Percentiles rank a stretch among this genome's conserved stretches.
Conservation (phyloP, 805 yeast genomes). For the Ogataea nakhonphanomensis region DNA sequence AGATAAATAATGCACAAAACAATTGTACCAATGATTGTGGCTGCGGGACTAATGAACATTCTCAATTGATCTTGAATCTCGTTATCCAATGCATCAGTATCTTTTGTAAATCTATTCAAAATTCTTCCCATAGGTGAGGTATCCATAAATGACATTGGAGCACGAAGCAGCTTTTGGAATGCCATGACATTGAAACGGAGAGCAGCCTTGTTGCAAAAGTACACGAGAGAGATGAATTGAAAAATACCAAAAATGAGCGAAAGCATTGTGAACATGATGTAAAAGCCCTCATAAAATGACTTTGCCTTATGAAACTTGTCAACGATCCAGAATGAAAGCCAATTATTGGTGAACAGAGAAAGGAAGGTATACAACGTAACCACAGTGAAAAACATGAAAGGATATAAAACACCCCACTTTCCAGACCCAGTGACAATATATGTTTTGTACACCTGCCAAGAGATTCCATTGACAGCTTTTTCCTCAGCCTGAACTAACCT, state of each 20-base stretch:
- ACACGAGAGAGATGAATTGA: constrained; percentile 46
- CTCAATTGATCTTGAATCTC: constrained; percentile 72
- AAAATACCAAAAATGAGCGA: constrained; percentile 43
- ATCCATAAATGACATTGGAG: constrained; percentile 82
- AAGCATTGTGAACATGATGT: constrained; percentile 55
- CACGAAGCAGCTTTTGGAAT: constrained; percentile 55
- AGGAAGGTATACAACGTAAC: constrained; percentile 43
- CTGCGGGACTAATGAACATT: constrained; percentile 50
- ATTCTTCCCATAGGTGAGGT: constrained; percentile 87
- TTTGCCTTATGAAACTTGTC: constrained; percentile 44
- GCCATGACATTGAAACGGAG: constrained; percentile 59
- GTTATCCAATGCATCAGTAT: constrained; percentile 79
- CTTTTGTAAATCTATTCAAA: constrained; percentile 81
- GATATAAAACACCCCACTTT: constrained; percentile 39
- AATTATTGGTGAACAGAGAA: constrained; percentile 58
- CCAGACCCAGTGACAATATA: constrained; percentile 60
- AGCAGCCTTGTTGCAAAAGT: constrained; percentile 53
- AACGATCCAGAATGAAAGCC: constrained; percentile 81
- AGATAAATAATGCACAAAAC: constrained; percentile 45
- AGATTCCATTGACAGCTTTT: constrained; percentile 36
- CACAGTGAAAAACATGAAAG: constrained; percentile 17
- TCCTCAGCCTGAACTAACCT: constrained; percentile 31
- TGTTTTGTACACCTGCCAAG: constrained; percentile 42
- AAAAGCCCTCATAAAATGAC: constrained; percentile 69
- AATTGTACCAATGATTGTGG: constrained; percentile 32